Base-by-base conservation (phyloP, 108 stramenopile species). In the Conticribra weissflogii region DNA sequence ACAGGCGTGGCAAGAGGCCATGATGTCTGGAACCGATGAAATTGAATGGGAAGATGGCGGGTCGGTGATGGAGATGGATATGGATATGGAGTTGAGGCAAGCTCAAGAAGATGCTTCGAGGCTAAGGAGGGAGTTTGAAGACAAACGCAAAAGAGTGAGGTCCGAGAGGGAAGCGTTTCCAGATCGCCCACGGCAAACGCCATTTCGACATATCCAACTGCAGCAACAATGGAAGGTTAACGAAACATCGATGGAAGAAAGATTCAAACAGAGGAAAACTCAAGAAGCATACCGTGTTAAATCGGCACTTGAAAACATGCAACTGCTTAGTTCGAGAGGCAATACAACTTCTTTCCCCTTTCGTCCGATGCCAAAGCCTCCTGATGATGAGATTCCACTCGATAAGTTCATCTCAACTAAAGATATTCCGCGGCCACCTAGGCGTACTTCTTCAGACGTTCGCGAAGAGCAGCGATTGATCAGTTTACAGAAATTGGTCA, bases 381-480 rank as follows among this genome's bases (percentile, higher is more conserved):
- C 36, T 12, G 33, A 32, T 30, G 31, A 53, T 31, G 21, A 52
- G 19, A 52, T 46, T 33, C 28, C 27, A n/a, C 30, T 54, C 3
- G 0, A 32, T 49, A 33, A 25, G 51, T 60, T 33, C 41, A 33
- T 51, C 56, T 45, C 62, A 56, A 28, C 46, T 70, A 27, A 62
- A 33, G 32, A 47, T 31, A 5, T 17, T 30, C 25, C 46, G 58
- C 49, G 68, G 16, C 33, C 63, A 28, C 18, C 36, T 21, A 34
- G 57, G 30, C 68, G 68, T 36, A 57, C 76, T 57, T 34, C 63
- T 46, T 56, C 76, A n/a, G 63, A 68, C 49, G 58, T 64, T 64
- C 76, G 76, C 24, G 76, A 77, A 50, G 53, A 77, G 68, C 68
- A 68, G 36, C 54, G 76, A 15, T 58, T 77, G 31, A 47, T 65